Base-by-base conservation (phyloP, 2,329 filamentous ascomycete species). In the Blastomyces parvus region DNA sequence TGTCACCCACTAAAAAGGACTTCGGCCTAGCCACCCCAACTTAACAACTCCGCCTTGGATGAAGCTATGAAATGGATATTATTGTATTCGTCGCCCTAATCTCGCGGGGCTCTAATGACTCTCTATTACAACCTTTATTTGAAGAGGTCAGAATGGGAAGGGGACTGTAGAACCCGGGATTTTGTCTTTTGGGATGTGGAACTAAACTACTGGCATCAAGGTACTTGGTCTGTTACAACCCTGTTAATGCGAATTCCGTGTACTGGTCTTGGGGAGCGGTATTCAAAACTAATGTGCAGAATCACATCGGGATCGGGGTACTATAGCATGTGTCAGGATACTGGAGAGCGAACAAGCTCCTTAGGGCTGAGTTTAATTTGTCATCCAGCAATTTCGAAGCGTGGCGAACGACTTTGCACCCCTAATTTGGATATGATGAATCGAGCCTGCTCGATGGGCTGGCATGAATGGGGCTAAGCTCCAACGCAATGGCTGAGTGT, bases 311-410 rank as follows among this genome's bases (percentile, higher is more conserved):
- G 36, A 19, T 42, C 40, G n/a, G 19, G 22, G 17, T n/a, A 48
- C 25, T 36, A 27, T 27, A 48, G 25, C 42, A 48, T 59, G 42
- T 36, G 58, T n/a, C 7, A 36, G 42, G 36, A 42, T 46, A 19
- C 22, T 30, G 25, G 42, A 59, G 48, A 48, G 48, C 40, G 42
- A 55, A 61, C 36, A 61, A 61, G 59, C 59, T 40, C 46, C 46
- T 61, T 61, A 61, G 59, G 59, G 59, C 59, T 61, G 46, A 44
- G 9, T 42, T 30, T 27, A 46, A 38, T 53, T 61, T 55, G 59
- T 53, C 59, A 60, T 50, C 40, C 33, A 19, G 44, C 42, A 14
- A 60, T 60, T 22, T 33, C 38, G 55, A 55, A n/a, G 48, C n/a
- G 33, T 53, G 58, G n/a, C 25, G 33, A 44, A 17, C 27, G 6